A percentile compares a stretch with the other conserved stretches of the same genome.
Evolutionary conservation across 2,329 filamentous ascomycete species (phyloP).

Genomic region (Arachnopeziza araneosa): DNA sequence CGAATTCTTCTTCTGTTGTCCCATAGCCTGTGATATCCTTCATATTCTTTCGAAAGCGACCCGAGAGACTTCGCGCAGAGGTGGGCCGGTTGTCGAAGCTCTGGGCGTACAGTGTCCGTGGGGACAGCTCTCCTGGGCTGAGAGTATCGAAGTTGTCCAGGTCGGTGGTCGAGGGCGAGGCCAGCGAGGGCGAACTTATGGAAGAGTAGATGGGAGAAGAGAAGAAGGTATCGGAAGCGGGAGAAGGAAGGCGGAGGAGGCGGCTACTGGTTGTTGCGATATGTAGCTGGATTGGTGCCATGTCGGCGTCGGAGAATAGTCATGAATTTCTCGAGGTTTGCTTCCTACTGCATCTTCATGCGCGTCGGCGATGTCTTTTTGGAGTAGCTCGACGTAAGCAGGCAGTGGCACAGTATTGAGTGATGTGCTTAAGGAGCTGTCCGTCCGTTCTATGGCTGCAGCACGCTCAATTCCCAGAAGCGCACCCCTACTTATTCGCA

Average conservation of each 20-base stretch:
- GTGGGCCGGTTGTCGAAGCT: constrained; percentile 23
- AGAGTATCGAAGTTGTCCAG: constrained; percentile 8
- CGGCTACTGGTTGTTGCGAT: not conserved
- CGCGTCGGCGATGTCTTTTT: not conserved
- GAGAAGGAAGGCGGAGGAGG: not conserved
- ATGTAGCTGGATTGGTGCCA: not conserved
- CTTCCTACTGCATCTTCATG: not conserved
- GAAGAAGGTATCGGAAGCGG: not conserved
- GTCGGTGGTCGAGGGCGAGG: not conserved
- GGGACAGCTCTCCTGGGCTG: constrained; percentile 11
- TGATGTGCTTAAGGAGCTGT: not conserved
- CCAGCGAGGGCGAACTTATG: not conserved
- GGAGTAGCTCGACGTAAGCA: not conserved
- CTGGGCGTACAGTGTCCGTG: constrained; percentile 23
- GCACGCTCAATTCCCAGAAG: not conserved
- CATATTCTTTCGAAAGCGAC: constrained; percentile 26
- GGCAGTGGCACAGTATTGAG: not conserved
- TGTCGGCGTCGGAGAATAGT: not conserved
- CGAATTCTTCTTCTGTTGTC: constrained; percentile 42
- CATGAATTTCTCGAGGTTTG: not conserved
- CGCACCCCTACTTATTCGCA: not conserved
- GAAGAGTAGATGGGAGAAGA: constrained; percentile 12
- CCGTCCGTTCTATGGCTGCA: not conserved
- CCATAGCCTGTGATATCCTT: constrained; percentile 27
- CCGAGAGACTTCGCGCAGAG: constrained; percentile 17